Base-by-base conservation (phyloP, 2,329 filamentous ascomycete species). In the Chaetomiaceae sp. region DNA sequence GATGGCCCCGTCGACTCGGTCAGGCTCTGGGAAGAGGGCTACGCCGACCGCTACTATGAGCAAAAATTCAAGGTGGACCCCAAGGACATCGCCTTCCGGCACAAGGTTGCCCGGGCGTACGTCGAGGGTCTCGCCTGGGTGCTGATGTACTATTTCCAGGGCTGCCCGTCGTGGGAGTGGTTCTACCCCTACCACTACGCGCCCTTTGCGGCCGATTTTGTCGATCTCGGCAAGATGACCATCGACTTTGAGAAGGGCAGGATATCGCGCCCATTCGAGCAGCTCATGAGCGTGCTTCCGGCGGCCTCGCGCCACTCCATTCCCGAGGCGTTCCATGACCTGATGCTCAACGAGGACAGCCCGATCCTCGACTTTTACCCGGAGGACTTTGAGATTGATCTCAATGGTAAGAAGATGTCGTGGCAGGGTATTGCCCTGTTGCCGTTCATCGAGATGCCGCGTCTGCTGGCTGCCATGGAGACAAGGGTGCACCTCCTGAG, bases 101-200 rank as follows among this genome's bases (percentile, higher is more conserved):
- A 91, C 68, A 81, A 89, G 63, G 95, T 99, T 50, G 93, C 87
- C 31, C 81, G 83, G 48, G 82, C 88, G n/a, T 99, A 99, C 66
- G 90, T 92, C 12, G 90, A 97, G 73, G 93, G 93, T 31, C 78
- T 99, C 9, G 87, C 87, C 19, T 99, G 95, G 93, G 93, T 99
- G 34, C 74, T 99, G 44, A 76, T 91, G 31, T 99, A 99, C 70
- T 99, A 99, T 68, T 96, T 96, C 68, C 93, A 99, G 69, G 93
- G 93, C 21, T 99, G 93, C 62, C 90, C 93, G 19, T 96, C 90
- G 0, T 99, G 95, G 93, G 95, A 92, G 46, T 99, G 93, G 93
- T 99, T 93, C 67, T 99, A 96, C 65, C 93, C 93, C 0, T 95
- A 97, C 64, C 93, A 99, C 66, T 99, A 99, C 66, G 95, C 93